Evolutionary conservation across 257 asterid genomes (phyloP), one percentile per base, ranked within the genome.

Genomic region (Haberlea rhodopensis): DNA sequence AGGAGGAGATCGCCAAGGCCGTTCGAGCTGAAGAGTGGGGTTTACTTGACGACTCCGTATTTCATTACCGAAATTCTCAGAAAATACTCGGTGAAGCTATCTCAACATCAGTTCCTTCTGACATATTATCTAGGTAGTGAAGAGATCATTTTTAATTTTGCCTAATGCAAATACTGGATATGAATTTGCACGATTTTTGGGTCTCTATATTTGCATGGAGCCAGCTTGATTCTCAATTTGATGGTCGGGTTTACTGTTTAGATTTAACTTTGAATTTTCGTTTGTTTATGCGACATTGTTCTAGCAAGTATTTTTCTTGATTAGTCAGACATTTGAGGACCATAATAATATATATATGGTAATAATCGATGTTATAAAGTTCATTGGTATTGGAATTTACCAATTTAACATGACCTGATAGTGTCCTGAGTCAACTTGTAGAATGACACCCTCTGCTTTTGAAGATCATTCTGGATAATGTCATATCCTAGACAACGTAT

Each of bases 11-110:
- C 69, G 91, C 74, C 13, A 87, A 84, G 75, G 99, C 95, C 31
- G 95, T 92, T 72, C 85, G 96, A 24, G 90, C 95, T 25, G 99
- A 92, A 59, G 99, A 92, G 74, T 92, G 97, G 99, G 97, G 97
- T 0, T 72, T 92, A 26, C 81, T 88, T 1, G 87, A 81, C 23
- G 96, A 84, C 55, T 97, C 99, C 31, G 56, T 82, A 67, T 76
- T 80, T 4, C 77, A 66, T 70, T 92, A 92, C 64, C 88, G 81
- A 63, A 80, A 68, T 45, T 88, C 97, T 37, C 96, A 77, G 73
- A 80, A 78, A 59, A 83, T 89, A 67, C 85, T 89, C 29, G 57
- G 62, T 32, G 99, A 92, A 79, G 96, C 84, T 27, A 68, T 82
- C 66, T 86, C 99, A 40, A 83, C 89, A 53, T 96, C 99, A 1